Conservation (phyloP, 2,329 filamentous ascomycete species). For the Davidsoniella virescens region DNA sequence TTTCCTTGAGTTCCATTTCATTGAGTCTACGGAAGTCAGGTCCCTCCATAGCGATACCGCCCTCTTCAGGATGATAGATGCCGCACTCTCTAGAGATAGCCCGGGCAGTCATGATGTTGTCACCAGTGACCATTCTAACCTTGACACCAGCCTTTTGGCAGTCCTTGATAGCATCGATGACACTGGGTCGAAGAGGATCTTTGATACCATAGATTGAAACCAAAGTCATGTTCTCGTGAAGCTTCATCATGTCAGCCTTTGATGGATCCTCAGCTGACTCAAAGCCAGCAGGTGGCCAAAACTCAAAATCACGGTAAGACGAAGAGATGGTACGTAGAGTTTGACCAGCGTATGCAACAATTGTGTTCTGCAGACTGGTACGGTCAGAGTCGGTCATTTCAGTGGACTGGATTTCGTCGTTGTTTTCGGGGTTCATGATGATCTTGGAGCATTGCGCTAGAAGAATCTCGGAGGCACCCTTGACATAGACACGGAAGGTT, state of each 20-base stretch:
- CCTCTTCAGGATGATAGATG: slow-evolving; percentile 36
- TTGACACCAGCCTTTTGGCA: slow-evolving; percentile 50
- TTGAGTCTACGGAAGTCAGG: slow-evolving; percentile 47
- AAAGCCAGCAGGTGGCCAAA: slow-evolving; percentile 55
- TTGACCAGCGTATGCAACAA: slow-evolving; percentile 13
- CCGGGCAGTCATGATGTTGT: slow-evolving; percentile 54
- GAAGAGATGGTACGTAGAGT: slow-evolving; percentile 60
- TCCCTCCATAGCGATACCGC: slow-evolving; percentile 51
- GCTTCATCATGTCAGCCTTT: slow-evolving; percentile 34
- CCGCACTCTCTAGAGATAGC: slow-evolving; percentile 61
- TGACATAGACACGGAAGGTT: slow-evolving; percentile 31
- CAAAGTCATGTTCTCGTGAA: slow-evolving; percentile 51
- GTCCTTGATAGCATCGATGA: slow-evolving; percentile 45
- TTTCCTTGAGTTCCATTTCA: slow-evolving; percentile 39
- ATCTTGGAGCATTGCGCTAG: slow-evolving; percentile 27
- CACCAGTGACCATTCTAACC: slow-evolving; percentile 58
- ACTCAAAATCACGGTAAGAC: slow-evolving; percentile 59
- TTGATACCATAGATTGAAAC: slow-evolving; percentile 56
- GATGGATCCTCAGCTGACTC: slow-evolving; percentile 24
- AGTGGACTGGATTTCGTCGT: slow-evolving; percentile 29
- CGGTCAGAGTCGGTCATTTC: slow-evolving; percentile 41
- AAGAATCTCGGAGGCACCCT: slow-evolving; percentile 39
- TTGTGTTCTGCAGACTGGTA: slow-evolving; percentile 10
- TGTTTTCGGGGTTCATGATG: slow-evolving; percentile 26
- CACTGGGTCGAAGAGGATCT: slow-evolving; percentile 50